A percentile compares a stretch with the other conserved stretches of the same genome.
Conservation (phyloP, 2,329 filamentous ascomycete genomes). For the Sporothrix brasiliensis region DNA sequence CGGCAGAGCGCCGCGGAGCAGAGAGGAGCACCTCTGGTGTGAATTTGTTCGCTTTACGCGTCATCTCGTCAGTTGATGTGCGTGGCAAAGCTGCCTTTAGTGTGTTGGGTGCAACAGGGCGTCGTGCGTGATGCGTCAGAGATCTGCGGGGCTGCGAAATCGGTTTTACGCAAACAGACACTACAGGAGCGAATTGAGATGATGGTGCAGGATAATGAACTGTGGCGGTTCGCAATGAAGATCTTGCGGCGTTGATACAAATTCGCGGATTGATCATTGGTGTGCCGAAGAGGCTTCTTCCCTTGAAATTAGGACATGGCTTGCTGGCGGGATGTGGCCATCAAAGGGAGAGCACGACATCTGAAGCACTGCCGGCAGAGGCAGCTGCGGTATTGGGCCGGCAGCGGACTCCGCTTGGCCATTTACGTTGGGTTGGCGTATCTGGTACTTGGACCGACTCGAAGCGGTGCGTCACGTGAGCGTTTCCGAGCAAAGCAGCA, state of each 20-base stretch:
- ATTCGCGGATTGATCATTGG: conserved; percentile 18
- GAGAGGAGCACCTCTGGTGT: conserved; percentile 77
- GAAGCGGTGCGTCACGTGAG: conserved; percentile 18
- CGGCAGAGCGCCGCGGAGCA: conserved; percentile 71
- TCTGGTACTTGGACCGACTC: not conserved
- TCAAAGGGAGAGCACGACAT: conserved; percentile 20
- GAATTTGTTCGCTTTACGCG: conserved; percentile 69
- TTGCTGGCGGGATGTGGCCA: not conserved
- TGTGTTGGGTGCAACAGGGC: not conserved
- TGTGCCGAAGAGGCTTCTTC: not conserved
- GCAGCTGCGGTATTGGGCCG: conserved; percentile 8
- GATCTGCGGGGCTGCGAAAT: not conserved
- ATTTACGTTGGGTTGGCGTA: not conserved
- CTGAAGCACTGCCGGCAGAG: not conserved
- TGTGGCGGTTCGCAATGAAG: not conserved
- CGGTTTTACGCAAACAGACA: not conserved
- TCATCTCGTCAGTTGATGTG: conserved; percentile 58
- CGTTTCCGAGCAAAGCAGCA: not conserved
- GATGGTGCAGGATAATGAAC: not conserved
- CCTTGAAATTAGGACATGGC: not conserved
- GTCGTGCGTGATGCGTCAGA: not conserved
- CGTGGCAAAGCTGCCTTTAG: not conserved
- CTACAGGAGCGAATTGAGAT: not conserved
- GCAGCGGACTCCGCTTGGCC: conserved; percentile 3
- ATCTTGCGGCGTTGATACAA: not conserved